Base-by-base conservation (phyloP, 441 rosid species). In the Pelargonium myrrhifolium region DNA sequence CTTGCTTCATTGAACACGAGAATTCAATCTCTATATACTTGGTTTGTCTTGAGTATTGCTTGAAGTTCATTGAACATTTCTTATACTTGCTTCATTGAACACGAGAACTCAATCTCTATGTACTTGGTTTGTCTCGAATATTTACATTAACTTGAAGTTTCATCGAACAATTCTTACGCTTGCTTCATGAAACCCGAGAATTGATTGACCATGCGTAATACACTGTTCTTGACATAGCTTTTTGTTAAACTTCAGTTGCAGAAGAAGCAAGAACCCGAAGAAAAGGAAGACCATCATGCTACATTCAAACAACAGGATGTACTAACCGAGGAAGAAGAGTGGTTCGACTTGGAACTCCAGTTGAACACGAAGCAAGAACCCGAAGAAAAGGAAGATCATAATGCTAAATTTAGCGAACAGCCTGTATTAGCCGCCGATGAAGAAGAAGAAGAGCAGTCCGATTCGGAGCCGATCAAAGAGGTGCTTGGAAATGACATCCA, bases 401-500 rank as follows among this genome's bases (percentile, higher is more conserved):
- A 64, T 5, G 37, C 63, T 24, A 71, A 62, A 60, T 26, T 68
- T 7, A 59, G 65, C n/a, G 74, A 60, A 21, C 47, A 37, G 12
- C 64, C 71, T 40, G 43, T 1, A 15, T 60, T 31, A 6, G 68
- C 28, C 14, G 28, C 12, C 22, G 71, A 1, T 14, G 64, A 73
- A 68, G 70, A 71, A 1, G 31, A 28, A 1, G n/a, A n/a, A n/a
- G n/a, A n/a, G n/a, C 71, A 68, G 71, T 53, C 39, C 0, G 68
- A 61, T n/a, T 47, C 43, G 31, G 62, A 55, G 60, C 69, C 68
- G 4, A 51, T 20, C 31, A 71, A 56, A 65, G 47, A 26, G 11
- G 73, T 77, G 9, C 9, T 82, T 68, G 68, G 74, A 70, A 86
- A 65, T 9, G 89, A 92, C 77, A 69, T 87, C 12, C 84, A 72